phyloP scores from a whole-genome alignment of 176 grass and related monocot species.

The Rhynchospora tenuis region DNA sequence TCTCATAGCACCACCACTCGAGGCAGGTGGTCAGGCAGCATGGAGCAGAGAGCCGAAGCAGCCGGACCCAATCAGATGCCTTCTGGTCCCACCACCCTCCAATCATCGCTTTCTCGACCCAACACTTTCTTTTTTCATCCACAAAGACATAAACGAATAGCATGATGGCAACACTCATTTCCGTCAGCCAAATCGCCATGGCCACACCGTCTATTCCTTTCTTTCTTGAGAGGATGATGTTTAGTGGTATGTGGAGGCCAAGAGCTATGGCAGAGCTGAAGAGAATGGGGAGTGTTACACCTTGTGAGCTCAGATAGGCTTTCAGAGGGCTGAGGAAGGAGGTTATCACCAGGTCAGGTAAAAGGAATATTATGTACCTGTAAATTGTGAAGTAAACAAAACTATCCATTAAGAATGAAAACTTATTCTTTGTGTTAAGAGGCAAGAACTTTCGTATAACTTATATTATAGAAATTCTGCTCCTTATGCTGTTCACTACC shows the following conservation, averaged over 20 bases:
- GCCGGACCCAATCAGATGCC: conserved; percentile 17
- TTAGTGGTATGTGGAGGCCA: conserved; percentile 61
- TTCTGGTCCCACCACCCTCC: conserved; percentile 27
- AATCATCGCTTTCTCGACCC: background rate
- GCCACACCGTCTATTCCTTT: conserved; percentile 61
- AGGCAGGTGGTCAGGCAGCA: conserved; percentile 89
- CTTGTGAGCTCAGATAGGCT: conserved; percentile 75
- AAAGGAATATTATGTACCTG: conserved; percentile 38
- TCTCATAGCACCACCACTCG: conserved; percentile 99
- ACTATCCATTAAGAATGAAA: background rate
- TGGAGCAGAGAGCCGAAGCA: conserved; percentile 47
- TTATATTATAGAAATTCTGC: too few species aligned
- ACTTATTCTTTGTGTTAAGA: background rate
- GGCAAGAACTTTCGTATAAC: background rate
- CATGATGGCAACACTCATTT: conserved; percentile 39
- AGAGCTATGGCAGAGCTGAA: conserved; percentile 41
- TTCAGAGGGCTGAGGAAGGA: conserved; percentile 67
- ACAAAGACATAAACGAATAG: conserved; percentile 35
- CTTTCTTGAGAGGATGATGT: conserved; percentile 31
- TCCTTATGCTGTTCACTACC: too few species aligned
- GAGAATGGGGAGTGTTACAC: conserved; percentile 64
- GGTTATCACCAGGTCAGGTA: conserved; percentile 64
- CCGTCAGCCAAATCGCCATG: conserved; percentile 58
- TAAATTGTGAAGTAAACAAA: background rate
- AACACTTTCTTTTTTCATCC: conserved; percentile 15